These are phyloP conservation scores for Potentilla sterilis DNA, from an alignment of 306 rosid species.

Conservation along the genomic window DNA sequence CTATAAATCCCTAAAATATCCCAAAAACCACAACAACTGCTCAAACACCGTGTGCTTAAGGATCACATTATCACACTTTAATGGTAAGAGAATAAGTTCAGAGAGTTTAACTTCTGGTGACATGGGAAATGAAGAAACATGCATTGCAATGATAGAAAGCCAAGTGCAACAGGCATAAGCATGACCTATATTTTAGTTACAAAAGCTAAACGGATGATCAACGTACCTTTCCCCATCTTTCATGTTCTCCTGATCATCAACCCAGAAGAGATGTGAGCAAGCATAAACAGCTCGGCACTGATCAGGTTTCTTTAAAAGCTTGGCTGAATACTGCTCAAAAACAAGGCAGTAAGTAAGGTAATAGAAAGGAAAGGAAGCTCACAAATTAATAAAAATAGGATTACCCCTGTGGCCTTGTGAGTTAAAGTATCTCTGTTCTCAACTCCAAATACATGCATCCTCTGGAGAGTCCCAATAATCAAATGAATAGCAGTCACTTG, in stretches of 20 bases:
- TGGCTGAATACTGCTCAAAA: constrained; percentile 75
- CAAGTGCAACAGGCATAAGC: background rate
- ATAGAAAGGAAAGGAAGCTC: constrained; percentile 7
- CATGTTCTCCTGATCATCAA: constrained; percentile 80
- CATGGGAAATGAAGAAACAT: background rate
- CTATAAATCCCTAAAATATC: background rate
- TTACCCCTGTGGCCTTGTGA: constrained; percentile 99
- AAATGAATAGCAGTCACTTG: constrained; percentile 93
- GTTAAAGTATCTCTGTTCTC: constrained; percentile 99
- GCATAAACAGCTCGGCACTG: constrained; percentile 94
- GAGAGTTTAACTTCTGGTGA: background rate
- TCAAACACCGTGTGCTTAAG: background rate
- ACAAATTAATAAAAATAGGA: constrained; percentile 10
- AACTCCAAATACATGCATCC: constrained; percentile 96
- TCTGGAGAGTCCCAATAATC: constrained; percentile 96
- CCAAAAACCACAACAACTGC: background rate
- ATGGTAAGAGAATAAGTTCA: background rate
- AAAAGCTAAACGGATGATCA: constrained; percentile 16
- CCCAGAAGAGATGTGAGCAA: constrained; percentile 94
- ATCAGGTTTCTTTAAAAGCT: constrained; percentile 95
- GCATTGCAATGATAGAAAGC: too few species aligned
- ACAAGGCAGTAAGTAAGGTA: constrained; percentile 14
- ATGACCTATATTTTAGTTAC: background rate
- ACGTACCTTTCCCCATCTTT: constrained; percentile 96
- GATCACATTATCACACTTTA: background rate